phyloP scores from a whole-genome alignment of 1,139 yeast species.

The Spathaspora sp. region DNA sequence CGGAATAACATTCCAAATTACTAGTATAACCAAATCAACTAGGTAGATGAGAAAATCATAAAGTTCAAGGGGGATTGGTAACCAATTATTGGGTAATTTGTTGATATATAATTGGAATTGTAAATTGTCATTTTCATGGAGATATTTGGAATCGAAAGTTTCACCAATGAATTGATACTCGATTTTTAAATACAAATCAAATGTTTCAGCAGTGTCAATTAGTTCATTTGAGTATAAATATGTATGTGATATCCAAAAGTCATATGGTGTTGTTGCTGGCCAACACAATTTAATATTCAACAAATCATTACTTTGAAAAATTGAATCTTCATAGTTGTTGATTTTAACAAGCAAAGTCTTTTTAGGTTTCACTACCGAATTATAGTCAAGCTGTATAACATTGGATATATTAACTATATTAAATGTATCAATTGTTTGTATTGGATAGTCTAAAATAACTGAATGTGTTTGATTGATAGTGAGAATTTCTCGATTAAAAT shows the following conservation, averaged over 20 bases:
- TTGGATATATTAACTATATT: constrained; percentile 3
- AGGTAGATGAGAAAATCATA: constrained; percentile 33
- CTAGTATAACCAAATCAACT: constrained; percentile 28
- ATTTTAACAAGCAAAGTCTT: constrained; percentile 28
- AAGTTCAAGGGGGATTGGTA: constrained; percentile 44
- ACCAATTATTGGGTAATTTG: constrained; percentile 28
- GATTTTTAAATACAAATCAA: constrained; percentile 33
- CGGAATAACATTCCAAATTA: constrained; percentile 17
- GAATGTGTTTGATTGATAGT: constrained; percentile 27
- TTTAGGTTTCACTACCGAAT: constrained; percentile 16
- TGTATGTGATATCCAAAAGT: constrained; percentile 24
- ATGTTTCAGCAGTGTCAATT: constrained; percentile 8
- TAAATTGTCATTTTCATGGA: constrained; percentile 17
- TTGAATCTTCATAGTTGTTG: constrained; percentile 33
- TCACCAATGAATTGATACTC: constrained; percentile 27
- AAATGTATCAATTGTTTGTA: constrained; percentile 16
- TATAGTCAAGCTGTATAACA: constrained; percentile 13
- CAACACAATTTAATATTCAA: constrained; percentile 42
- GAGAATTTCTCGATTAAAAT: constrained; percentile 6
- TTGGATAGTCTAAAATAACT: constrained; percentile 31
- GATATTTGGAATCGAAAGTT: constrained; percentile 18
- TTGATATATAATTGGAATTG: constrained; percentile 31
- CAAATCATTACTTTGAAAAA: constrained; percentile 31
- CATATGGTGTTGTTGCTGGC: constrained; percentile 43
- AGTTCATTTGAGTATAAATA: constrained; percentile 19